Percentiles rank a stretch among this genome's conserved stretches.
phyloP scores from a whole-genome alignment of 495 filamentous ascomycete genomes.

The Xylaria nigripes region DNA sequence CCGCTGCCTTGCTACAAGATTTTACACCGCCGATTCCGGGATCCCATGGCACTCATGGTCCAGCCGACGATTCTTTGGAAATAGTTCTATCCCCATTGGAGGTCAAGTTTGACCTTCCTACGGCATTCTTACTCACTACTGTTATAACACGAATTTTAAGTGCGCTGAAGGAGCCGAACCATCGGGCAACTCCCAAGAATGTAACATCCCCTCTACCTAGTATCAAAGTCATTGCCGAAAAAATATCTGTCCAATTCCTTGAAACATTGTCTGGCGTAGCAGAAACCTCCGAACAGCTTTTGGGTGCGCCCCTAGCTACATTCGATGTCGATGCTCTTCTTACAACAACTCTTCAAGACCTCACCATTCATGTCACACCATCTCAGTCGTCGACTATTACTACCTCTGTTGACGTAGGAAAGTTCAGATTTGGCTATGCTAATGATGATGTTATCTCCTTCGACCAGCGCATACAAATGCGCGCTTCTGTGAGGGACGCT shows the following conservation, averaged over 20 bases:
- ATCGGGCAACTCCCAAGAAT: slow-evolving; percentile 13
- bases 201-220: slow-evolving; percentile 25
- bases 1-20: slow-evolving; percentile 19
- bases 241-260: slow-evolving; percentile 55
- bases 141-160: slow-evolving; percentile 47
- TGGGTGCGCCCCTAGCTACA: slow-evolving; percentile 21
- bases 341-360: slow-evolving; percentile 37
- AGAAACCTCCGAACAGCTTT: slow-evolving; percentile 30
- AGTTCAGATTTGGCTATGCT: slow-evolving; percentile 64
- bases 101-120: slow-evolving; percentile 58
- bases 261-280: slow-evolving; percentile 50
- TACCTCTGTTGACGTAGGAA: slow-evolving; percentile 47
- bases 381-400: slow-evolving; percentile 24
- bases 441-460: slow-evolving; percentile 72
- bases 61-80: slow-evolving; percentile 37
- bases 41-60: background rate
- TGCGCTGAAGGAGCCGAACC: slow-evolving; percentile 29
- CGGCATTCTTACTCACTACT: slow-evolving; percentile 57
- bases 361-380: slow-evolving; percentile 32
- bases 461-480: slow-evolving; percentile 54
- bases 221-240: slow-evolving; percentile 45
- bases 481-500: slow-evolving; percentile 59
- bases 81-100: slow-evolving; percentile 49
- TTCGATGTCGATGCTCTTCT: slow-evolving; percentile 43
- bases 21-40: background rate